Evolutionary conservation across 108 stramenopile genomes (phyloP).

Genomic region (Pseudonitzschia pungens): DNA sequence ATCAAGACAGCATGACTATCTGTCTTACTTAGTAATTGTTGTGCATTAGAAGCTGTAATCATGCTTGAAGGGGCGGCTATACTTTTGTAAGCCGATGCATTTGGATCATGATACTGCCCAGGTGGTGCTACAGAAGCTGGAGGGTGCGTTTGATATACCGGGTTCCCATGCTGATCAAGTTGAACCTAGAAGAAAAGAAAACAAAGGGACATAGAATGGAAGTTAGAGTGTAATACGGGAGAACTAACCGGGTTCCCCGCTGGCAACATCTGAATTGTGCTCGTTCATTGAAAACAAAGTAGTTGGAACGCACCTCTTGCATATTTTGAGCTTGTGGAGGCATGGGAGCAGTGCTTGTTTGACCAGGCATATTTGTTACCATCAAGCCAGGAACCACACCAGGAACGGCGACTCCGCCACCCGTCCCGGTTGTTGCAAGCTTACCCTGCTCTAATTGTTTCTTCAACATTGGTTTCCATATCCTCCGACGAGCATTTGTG

Average conservation of each 20-base stretch:
- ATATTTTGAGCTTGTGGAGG: conserved; percentile 30
- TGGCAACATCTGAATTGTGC: no score
- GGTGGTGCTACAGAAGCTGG: conserved; percentile 21
- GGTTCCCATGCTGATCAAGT: conserved; percentile 56
- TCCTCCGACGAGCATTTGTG: conserved; percentile 91
- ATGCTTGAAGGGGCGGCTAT: neutral
- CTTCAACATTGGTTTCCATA: conserved; percentile 96
- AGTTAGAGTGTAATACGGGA: neutral
- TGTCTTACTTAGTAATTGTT: conserved; percentile 73
- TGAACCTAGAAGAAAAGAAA: conserved; percentile 18
- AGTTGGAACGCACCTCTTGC: conserved; percentile 41
- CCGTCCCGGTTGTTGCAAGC: conserved; percentile 54
- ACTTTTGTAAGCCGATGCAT: conserved; percentile 8
- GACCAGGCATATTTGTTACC: conserved; percentile 35
- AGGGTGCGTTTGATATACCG: conserved; percentile 20
- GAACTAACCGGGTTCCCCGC: no score
- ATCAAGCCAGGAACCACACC: conserved; percentile 49
- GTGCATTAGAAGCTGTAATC: neutral
- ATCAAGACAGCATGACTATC: conserved; percentile 91
- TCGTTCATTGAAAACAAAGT: neutral
- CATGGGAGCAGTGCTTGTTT: conserved; percentile 1
- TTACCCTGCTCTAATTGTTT: conserved; percentile 89
- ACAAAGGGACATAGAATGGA: neutral
- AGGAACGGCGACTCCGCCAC: conserved; percentile 38
- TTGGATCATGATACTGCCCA: conserved; percentile 45